Evolutionary conservation across 1,284 basidiomycete species (phyloP), one percentile per base, ranked within the genome.

Genomic region (Fomes fomentarius): DNA sequence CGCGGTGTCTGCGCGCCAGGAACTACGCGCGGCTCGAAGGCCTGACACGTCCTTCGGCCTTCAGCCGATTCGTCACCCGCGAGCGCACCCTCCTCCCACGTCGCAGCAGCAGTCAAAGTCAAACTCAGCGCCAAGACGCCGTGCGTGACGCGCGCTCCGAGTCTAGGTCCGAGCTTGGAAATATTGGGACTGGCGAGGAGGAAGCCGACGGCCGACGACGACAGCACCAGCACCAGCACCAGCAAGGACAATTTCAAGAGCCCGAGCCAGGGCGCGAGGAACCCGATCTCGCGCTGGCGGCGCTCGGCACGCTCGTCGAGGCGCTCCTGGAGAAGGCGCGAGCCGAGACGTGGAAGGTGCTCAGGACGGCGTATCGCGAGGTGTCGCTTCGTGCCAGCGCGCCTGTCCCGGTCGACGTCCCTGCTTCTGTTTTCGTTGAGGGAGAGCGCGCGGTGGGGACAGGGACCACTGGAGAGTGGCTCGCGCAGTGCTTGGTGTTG

Each of bases 341-440:
- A 34, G 71, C 74, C n/a, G 76, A 71, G 19, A 70, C 80, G 2
- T 90, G 88, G 88, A 63, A 56, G 0, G 69, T 87, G n/a, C 61
- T 91, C 34, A 80, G 85, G 35, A 74, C 77, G 38, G 81, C 82
- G 1, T 91, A 90, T 66, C 76, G 83, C 38, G 88, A 90, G 63
- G 58, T 90, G 5, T 74, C 54, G 14, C 47, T 58, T 40, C 43
- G 40, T 31, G 48, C 50, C 14, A 30, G n/a, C n/a, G n/a, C n/a
- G n/a, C n/a, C n/a, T n/a, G n/a, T n/a, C n/a, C n/a, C n/a, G n/a
- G n/a, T n/a, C n/a, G n/a, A n/a, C n/a, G n/a, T n/a, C n/a, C n/a
- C n/a, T n/a, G n/a, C n/a, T n/a, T n/a, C n/a, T n/a, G n/a, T n/a
- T n/a, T n/a, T n/a, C n/a, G n/a, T n/a, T n/a, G n/a, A n/a, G n/a